Evolutionary conservation across 2,329 filamentous ascomycete species (phyloP).

Genomic region (Colletotrichum phormii): DNA sequence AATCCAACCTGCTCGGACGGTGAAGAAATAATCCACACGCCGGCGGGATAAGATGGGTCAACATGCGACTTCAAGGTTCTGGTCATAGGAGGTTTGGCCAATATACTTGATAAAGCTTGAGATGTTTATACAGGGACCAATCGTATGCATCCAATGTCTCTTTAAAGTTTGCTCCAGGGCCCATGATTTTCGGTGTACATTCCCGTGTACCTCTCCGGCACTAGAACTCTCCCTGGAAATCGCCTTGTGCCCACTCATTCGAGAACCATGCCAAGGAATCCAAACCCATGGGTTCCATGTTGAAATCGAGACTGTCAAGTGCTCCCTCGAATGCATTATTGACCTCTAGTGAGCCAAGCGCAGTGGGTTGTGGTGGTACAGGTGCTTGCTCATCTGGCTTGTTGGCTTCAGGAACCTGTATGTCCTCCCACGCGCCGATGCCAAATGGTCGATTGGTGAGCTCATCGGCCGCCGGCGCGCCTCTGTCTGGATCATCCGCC

Average conservation of each 20-base stretch:
- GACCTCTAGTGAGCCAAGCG: constrained; percentile 55
- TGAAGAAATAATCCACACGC: background rate
- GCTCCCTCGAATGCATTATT: constrained; percentile 64
- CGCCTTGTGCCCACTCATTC: constrained; percentile 31
- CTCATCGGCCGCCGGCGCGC: constrained; percentile 27
- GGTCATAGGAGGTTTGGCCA: background rate
- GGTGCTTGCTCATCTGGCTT: constrained; percentile 18
- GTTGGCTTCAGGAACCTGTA: constrained; percentile 32
- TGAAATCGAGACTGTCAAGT: constrained; percentile 58
- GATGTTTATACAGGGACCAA: background rate
- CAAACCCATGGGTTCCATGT: constrained; percentile 57
- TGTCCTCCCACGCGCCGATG: constrained; percentile 33
- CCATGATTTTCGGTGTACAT: background rate
- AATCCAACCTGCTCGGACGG: background rate
- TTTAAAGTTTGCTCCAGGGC: background rate
- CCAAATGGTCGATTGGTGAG: constrained; percentile 35
- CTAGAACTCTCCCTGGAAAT: constrained; percentile 30
- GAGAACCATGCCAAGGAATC: constrained; percentile 41
- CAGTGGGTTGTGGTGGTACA: constrained; percentile 36
- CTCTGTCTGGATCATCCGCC: constrained; percentile 27
- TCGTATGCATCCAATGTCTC: background rate
- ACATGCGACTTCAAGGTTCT: background rate
- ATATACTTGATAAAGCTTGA: background rate
- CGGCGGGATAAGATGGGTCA: background rate
- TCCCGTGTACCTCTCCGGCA: background rate